Evolutionary conservation across 441 rosid genomes (phyloP), one percentile per base, ranked within the genome.

Genomic region (Breynia disticha): DNA sequence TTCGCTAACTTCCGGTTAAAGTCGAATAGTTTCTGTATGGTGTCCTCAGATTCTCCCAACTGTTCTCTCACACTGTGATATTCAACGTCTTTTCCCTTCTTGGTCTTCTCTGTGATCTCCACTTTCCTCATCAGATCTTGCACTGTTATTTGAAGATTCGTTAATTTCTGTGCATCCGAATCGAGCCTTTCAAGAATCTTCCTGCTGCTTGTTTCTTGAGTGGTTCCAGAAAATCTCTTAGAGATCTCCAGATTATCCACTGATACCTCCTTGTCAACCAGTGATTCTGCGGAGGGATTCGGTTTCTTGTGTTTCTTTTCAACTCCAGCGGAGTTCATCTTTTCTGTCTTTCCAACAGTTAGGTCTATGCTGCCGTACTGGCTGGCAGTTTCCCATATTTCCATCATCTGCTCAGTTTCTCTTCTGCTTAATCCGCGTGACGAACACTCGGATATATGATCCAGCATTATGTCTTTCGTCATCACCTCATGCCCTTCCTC

Each of bases 401-500:
- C 78, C 15, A 78, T 90, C 74, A 70, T 82, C 63, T 64, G 73
- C 72, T 79, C 38, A 63, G 81, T 70, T 61, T 74, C 91, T 72
- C 86, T 72, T 75, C 76, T 77, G 68, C 86, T 80, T 57, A 70
- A 70, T 48, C 95, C 87, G 69, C 84, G 73, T 4, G 99, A 83
- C 5, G 96, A 84, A 62, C 82, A 80, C 66, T 82, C 99, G 5
- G 97, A 94, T 24, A 74, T 68, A 69, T 89, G 94, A 70, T 94
- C 99, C 7, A 94, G 95, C 69, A 94, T 67, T 54, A 90, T 94
- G 70, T 94, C 99, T 72, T 94, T 94, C 1, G 96, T 80, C 79
- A 81, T 74, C 68, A 83, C 74, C 56, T 76, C 93, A 32, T 50
- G 76, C 58, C 76, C 82, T 45, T 65, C 83, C 64, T 80, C 65